Percentiles rank a stretch among this genome's conserved stretches.
Conservation (phyloP, 208 protist genomes). For the Acanthamoeba healyi region DNA sequence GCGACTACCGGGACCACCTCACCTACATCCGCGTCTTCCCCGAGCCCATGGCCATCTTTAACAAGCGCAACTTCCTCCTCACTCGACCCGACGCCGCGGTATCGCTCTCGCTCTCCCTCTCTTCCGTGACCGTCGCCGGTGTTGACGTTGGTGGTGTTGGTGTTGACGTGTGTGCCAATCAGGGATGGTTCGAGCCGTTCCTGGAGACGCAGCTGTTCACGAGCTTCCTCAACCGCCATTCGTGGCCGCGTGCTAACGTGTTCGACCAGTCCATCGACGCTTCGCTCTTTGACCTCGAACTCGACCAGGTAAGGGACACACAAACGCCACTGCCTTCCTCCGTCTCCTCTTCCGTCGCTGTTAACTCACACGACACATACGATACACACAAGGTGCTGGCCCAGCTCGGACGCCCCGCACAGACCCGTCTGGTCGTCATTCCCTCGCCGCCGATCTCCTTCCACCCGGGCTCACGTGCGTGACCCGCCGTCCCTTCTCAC, state of each 20-base stretch:
- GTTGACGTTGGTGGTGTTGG: neutral
- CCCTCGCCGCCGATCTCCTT: neutral
- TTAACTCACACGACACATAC: neutral
- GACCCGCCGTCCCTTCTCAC: neutral
- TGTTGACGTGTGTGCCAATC: too few species aligned
- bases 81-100: conserved; percentile 14
- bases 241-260: conserved; percentile 31
- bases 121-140: neutral
- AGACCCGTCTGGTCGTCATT: neutral
- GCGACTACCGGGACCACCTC: conserved; percentile 49
- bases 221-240: conserved; percentile 44
- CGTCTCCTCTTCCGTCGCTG: neutral
- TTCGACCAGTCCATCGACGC: conserved; percentile 42
- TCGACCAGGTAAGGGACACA: neutral
- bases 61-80: conserved; percentile 38
- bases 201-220: conserved; percentile 59
- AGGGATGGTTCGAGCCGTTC: conserved; percentile 47
- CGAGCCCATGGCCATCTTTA: conserved; percentile 56
- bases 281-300: neutral
- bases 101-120: neutral
- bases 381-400: neutral
- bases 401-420: neutral
- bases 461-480: neutral
- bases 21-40: conserved; percentile 63
- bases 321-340: neutral